Conservation (phyloP, 2,329 filamentous ascomycete species). For the Madurella fahalii region DNA sequence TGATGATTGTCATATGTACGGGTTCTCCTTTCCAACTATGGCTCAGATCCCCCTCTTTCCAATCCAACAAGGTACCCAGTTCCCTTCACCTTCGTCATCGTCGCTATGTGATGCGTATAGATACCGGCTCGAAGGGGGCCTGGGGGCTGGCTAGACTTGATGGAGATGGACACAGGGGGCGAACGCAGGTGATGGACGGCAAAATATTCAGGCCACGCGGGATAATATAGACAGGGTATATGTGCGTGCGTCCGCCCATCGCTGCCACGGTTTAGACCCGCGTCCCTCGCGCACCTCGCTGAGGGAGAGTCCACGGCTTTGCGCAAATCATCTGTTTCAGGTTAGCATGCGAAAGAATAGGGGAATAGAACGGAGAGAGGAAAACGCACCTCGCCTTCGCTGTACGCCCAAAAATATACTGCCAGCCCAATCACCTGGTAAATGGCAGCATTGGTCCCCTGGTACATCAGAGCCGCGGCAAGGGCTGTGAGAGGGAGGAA, state of each 20-base stretch:
- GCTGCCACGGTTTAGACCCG: conserved; percentile 17
- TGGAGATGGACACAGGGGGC: neutral
- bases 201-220: conserved; percentile 1
- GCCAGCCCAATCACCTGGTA: conserved; percentile 85
- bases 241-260: neutral
- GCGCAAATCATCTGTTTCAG: conserved; percentile 58
- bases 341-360: neutral
- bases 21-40: neutral
- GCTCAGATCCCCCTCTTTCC: neutral
- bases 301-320: conserved; percentile 66
- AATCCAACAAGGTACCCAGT: neutral
- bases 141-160: neutral
- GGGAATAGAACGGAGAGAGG: neutral
- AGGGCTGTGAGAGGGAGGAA: conserved; percentile 76
- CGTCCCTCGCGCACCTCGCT: conserved; percentile 39
- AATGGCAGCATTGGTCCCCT: conserved; percentile 84
- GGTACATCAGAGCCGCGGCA: conserved; percentile 75
- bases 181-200: conserved; percentile 6
- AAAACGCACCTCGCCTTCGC: conserved; percentile 82
- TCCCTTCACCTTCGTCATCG: neutral
- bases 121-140: neutral
- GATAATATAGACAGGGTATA: conserved; percentile 3
- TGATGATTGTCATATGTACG: conserved; percentile 13
- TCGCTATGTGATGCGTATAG: neutral
- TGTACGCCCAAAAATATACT: conserved; percentile 96